Conservation (phyloP, 306 rosid species). For the Malus domestica region DNA sequence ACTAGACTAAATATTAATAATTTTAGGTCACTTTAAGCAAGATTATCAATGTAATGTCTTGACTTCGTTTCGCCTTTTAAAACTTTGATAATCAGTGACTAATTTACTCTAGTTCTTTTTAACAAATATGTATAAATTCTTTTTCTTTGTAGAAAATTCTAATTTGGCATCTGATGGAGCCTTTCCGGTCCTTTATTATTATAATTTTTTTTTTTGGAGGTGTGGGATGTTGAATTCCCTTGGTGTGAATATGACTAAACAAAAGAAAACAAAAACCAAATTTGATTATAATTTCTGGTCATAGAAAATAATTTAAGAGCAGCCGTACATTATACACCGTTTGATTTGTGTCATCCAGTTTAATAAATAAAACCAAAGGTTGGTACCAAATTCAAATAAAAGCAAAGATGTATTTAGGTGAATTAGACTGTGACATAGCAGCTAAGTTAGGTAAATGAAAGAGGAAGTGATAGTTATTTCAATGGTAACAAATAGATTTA, state of each 20-base stretch:
- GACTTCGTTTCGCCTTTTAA: too few relatives aligned
- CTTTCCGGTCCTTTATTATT: neutral
- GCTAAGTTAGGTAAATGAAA: constrained; percentile 12
- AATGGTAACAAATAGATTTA: neutral
- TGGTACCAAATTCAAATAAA: neutral
- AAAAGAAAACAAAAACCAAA: neutral
- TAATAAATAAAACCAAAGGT: neutral
- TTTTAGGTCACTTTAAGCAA: too few relatives aligned
- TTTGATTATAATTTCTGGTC: neutral
- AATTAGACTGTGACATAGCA: constrained; percentile 16
- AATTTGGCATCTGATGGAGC: neutral
- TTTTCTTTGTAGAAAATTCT: too few relatives aligned
- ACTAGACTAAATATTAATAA: too few relatives aligned
- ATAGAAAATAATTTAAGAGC: neutral
- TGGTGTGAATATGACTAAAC: neutral
- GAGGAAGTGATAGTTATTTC: neutral
- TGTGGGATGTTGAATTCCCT: neutral
- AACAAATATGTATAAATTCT: too few relatives aligned
- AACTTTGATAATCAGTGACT: too few relatives aligned
- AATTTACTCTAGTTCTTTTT: too few relatives aligned
- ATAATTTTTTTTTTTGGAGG: neutral
- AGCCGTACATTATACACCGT: neutral
- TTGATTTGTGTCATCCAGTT: neutral
- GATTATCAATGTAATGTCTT: too few relatives aligned
- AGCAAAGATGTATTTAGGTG: constrained; percentile 7